Evolutionary conservation across 2,329 filamentous ascomycete species (phyloP).

Genomic region (Daldinia sp.): DNA sequence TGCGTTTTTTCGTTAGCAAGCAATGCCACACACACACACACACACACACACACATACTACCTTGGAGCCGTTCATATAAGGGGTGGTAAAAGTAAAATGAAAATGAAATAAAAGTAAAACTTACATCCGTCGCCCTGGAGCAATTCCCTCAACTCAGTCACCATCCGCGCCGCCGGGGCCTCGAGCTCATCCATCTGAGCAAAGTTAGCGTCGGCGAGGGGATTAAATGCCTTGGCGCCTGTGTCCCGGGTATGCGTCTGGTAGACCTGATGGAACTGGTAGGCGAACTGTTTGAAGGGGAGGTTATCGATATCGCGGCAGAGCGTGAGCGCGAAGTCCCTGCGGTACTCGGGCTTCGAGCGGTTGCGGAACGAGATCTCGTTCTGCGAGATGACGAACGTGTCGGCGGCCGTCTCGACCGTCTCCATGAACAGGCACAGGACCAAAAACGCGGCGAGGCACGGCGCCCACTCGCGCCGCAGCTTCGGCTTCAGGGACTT

Average conservation of each 20-base stretch:
- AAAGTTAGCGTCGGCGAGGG: constrained; percentile 60
- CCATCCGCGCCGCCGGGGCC: constrained; percentile 59
- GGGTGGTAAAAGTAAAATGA: neutral
- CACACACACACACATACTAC: no score
- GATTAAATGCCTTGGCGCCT: constrained; percentile 66
- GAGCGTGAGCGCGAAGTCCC: constrained; percentile 59
- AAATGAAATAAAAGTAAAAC: constrained; percentile 44
- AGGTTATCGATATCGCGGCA: constrained; percentile 67
- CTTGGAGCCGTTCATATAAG: neutral
- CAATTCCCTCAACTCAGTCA: constrained; percentile 59
- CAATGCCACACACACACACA: neutral
- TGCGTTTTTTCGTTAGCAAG: constrained; percentile 28
- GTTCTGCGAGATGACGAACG: constrained; percentile 64
- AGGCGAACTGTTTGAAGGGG: constrained; percentile 71
- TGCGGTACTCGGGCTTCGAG: constrained; percentile 54
- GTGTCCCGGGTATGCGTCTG: constrained; percentile 67
- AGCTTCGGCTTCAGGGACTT: constrained; percentile 67
- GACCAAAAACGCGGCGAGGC: constrained; percentile 67
- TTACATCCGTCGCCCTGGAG: constrained; percentile 60
- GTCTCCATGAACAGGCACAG: constrained; percentile 71
- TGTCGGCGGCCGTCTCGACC: constrained; percentile 65
- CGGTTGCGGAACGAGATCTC: constrained; percentile 60
- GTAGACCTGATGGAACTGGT: constrained; percentile 71
- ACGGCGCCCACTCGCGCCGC: constrained; percentile 67
- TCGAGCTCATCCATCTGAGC: constrained; percentile 60